phyloP scores from a whole-genome alignment of 129 eudicot species.

The Gnaphalium uliginosum region DNA sequence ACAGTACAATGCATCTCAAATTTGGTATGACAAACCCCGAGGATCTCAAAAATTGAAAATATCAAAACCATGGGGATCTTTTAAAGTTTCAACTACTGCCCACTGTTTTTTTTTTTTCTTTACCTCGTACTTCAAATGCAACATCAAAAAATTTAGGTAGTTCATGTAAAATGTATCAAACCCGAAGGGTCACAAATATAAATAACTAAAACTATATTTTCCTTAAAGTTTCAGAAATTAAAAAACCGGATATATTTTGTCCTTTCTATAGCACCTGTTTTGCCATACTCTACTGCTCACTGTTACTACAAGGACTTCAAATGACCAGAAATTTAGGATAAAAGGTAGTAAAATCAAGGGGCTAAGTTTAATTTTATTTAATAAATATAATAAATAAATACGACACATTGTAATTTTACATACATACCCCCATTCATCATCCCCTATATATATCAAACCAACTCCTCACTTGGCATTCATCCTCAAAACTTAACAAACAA shows the following conservation, averaged over 20 bases:
- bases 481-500: conserved; percentile 20
- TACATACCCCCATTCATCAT: neutral
- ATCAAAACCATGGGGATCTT: conserved; percentile 31
- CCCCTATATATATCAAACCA: conserved; percentile 25
- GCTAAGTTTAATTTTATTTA: conserved; percentile 14
- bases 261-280: conserved; percentile 21
- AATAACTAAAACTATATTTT: neutral
- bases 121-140: neutral
- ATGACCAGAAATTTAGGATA: neutral
- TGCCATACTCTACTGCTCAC: neutral
- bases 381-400: neutral
- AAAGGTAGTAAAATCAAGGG: conserved; percentile 32
- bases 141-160: neutral
- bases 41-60: neutral
- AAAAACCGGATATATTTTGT: neutral
- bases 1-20: no score
- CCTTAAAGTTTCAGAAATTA: neutral
- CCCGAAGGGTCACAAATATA: conserved; percentile 10
- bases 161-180: neutral
- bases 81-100: conserved; percentile 13
- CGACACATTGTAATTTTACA: no score
- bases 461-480: conserved; percentile 25
- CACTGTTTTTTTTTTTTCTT: conserved; percentile 19
- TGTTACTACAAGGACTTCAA: conserved; percentile 1
- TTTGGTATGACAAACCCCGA: no score